These are phyloP conservation scores for Triangularia setosa DNA, from an alignment of 2,329 filamentous ascomycete species.

Conservation along the genomic window DNA sequence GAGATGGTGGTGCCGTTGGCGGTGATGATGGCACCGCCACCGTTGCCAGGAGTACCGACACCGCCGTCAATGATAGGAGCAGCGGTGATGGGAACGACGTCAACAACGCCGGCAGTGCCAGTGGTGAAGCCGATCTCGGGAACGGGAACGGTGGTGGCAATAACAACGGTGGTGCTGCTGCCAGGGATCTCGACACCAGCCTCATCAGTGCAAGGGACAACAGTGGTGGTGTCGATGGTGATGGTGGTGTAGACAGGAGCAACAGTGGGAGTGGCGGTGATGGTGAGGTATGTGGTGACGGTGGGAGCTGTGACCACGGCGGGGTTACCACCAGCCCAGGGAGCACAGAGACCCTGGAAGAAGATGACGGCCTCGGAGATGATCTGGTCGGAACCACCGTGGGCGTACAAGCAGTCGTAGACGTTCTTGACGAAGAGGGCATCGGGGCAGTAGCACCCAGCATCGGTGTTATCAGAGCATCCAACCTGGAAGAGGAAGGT, in stretches of 20 bases:
- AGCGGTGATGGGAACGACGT: conserved; percentile 39
- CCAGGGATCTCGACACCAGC: conserved; percentile 45
- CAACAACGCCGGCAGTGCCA: conserved; percentile 34
- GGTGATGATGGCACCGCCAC: conserved; percentile 5
- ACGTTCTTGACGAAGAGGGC: conserved; percentile 71
- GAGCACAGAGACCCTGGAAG: conserved; percentile 88
- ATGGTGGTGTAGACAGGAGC: conserved; percentile 45
- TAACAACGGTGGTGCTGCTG: conserved; percentile 45
- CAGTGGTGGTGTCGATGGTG: conserved; percentile 46
- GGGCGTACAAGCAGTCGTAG: conserved; percentile 75
- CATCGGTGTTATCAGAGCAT: conserved; percentile 82
- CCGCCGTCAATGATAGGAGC: conserved; percentile 26
- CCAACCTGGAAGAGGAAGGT: conserved; percentile 74
- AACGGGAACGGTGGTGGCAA: conserved; percentile 48
- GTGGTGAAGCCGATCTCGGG: conserved; percentile 51
- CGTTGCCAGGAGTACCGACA: conserved; percentile 12
- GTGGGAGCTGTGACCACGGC: conserved; percentile 73
- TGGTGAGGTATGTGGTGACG: conserved; percentile 57
- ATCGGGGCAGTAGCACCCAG: conserved; percentile 82
- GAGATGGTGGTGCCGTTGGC: conserved; percentile 34
- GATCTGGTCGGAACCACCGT: conserved; percentile 63
- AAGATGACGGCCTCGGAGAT: conserved; percentile 70
- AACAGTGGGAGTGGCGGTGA: conserved; percentile 41
- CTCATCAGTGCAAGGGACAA: conserved; percentile 47
- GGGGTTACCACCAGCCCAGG: conserved; percentile 72